Base-by-base conservation (phyloP, 257 asterid genomes). In the Agastache rugosa region DNA sequence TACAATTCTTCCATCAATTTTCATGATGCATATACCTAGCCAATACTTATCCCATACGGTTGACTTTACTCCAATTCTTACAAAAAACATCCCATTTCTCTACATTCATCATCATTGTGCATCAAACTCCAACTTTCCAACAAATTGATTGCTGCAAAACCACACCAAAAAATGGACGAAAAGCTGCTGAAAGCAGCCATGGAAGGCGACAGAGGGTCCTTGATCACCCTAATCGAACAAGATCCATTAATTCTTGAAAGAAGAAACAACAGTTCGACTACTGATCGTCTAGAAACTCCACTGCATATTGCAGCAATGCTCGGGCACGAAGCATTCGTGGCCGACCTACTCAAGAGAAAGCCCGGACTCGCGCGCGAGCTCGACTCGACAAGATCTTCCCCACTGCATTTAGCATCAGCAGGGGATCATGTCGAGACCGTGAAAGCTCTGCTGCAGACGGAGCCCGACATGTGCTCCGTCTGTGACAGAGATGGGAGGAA, bases 281-380 rank as follows among this genome's bases (percentile, higher is more conserved):
- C 77, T 8, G 1, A 27, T 12, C 63, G 47, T n/a, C n/a, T 69
- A 11, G 87, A 78, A 66, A 85, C 85, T 14, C 90, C 88, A 1
- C 80, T 85, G 14, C 90, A 83, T 68, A 45, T 85, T 45, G 85
- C 90, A 3, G 51, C 76, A n/a, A 66, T 81, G 68, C 81, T 78
- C 3, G 84, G 83, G 0, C 86, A 83, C 72, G 61, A 39, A 8
- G 65, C 41, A 0, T 74, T 76, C 37, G 75, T 64, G 5, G 23
- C 14, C 5, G 82, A 76, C 22, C 55, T 81, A 22, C 76, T 83
- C 0, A 29, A 27, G 8, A 75, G 31, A 3, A 83, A 72, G 65
- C 77, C 86, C 2, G 27, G 51, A 1, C 68, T 85, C 0, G 74
- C 82, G 11, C 39, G 42, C 8, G 85, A 85, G 72, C 47, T 81